Base-by-base conservation (phyloP, 2,329 filamentous ascomycete genomes). In the Leptodontidium sp. region DNA sequence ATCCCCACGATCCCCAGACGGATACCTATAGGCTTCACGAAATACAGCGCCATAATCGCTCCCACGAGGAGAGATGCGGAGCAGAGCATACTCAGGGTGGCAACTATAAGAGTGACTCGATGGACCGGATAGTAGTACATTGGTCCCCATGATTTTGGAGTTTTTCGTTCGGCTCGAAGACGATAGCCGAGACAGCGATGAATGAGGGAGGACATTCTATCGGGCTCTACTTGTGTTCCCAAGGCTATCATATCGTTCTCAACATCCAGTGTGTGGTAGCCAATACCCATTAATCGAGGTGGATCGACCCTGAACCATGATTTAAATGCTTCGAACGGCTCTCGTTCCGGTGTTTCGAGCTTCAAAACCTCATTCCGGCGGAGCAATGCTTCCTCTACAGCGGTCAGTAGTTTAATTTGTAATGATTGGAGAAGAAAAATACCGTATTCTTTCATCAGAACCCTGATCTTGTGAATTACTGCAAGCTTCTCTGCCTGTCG, bases 41-140 rank as follows among this genome's bases (percentile, higher is more conserved):
- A 61, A 59, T 69, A 68, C 38, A 72, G 40, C 17, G 62, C 17
- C 45, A 64, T 32, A 17, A 72, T 69, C 7, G 69, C 66, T 43
- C 66, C 69, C 12, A 72, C 35, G 8, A 72, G 52, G 6, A 72
- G 63, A 21, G 45, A 32, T 52, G 70, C 64, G 4, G 69, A 50
- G 11, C 67, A 40, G 15, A 66, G 15, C 24, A 67, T 64, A 35
- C 64, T 67, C 2, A 72, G 7, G 12, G 65, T 43, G 1, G 29
- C 62, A n/a, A 71, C 63, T 32, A 58, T 47, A 2, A 58, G 21
- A 1, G 50, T 50, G 4, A 66, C 45, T 1, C 67, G n/a, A 3
- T 53, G 21, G 1, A 24, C 35, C 0, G 64, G 58, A 38, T 53
- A 69, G 32, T 69, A 64, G 21, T 63, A 63, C 38, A 69, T 62